These are phyloP conservation scores for Henningerozyma blattae DNA, from an alignment of 805 yeast genomes.

Conservation along the genomic window DNA sequence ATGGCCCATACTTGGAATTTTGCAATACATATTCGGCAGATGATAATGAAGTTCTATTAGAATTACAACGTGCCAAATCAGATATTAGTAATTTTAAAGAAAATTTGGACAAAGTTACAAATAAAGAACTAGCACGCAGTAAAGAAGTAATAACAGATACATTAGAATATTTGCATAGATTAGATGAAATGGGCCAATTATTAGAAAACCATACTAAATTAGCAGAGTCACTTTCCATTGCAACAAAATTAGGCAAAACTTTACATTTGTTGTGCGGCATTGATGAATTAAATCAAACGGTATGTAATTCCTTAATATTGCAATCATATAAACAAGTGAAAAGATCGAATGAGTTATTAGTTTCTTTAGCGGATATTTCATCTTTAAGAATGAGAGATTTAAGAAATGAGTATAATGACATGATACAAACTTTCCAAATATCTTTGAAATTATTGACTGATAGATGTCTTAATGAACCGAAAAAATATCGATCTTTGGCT, in stretches of 20 bases:
- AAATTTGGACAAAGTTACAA: slow-evolving; percentile 11
- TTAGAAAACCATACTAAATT: slow-evolving; percentile 11
- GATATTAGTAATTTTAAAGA: slow-evolving; percentile 14
- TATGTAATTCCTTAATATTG: no score
- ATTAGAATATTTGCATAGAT: slow-evolving; percentile 15
- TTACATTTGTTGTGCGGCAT: slow-evolving; percentile 19
- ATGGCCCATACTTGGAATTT: slow-evolving; percentile 16
- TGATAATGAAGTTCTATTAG: slow-evolving; percentile 11
- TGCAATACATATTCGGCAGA: slow-evolving; percentile 14
- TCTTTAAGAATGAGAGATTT: no score
- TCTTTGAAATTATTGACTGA: background rate
- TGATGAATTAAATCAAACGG: slow-evolving; percentile 11
- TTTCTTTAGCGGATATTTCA: no score
- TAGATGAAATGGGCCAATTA: slow-evolving; percentile 13
- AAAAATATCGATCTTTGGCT: background rate
- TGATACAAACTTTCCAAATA: background rate
- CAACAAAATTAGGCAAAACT: slow-evolving; percentile 13
- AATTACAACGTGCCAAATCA: slow-evolving; percentile 13
- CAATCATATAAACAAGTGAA: no score
- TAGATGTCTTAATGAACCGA: background rate
- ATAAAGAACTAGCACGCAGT: slow-evolving; percentile 13
- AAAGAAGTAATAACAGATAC: slow-evolving; percentile 15
- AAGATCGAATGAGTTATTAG: no score
- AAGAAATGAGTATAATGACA: no score
- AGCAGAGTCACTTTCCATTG: slow-evolving; percentile 8